Base-by-base conservation (phyloP, 139 green algal species). In the Tetratostichococcus sp. region DNA sequence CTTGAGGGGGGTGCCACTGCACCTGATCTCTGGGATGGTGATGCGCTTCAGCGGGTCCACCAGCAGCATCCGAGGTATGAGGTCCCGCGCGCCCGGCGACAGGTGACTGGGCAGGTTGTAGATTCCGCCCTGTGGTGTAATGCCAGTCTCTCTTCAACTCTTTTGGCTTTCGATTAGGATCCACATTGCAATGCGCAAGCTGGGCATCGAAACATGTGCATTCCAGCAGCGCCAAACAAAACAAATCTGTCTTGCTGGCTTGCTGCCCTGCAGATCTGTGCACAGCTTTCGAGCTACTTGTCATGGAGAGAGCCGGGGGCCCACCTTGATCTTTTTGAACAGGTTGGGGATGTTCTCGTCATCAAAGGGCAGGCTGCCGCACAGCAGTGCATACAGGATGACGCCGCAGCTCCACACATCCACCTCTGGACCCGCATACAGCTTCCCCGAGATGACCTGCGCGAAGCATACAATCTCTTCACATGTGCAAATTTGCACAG, bases 321-420 rank as follows among this genome's bases (percentile, higher is more conserved):
- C 1, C 72, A 73, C 87, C 86, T 99, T 99, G 86, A 99, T 99
- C 84, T 99, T 99, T 77, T 97, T 98, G 86, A 99, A 99, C 65
- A 99, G 91, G 84, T 98, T 99, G 65, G 96, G 96, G 77, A 99
- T 99, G 86, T 98, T 98, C 75, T 99, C 96, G 78, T 99, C 96
- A 80, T 99, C 96, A 88, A 99, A 99, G 28, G 96, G 96, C 74
- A 99, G 87, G 67, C 80, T 93, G 33, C 96, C 96, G 81, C 96
- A 99, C 75, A 99, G 90, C 69, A 99, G 89, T 19, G 96, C 96
- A 73, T 99, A 99, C 70, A 99, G 87, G 79, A 99, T 99, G 28
- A 99, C 96, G 2, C 96, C 96, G 76, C 96, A 99, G 69, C 82
- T 93, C 96, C 96, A 99, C 72, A 99, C 96, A 76, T 99, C 96